Evolutionary conservation across 202 grass and related monocot species (phyloP), one percentile per base, ranked within the genome.

Genomic region (Setaria viridis): DNA sequence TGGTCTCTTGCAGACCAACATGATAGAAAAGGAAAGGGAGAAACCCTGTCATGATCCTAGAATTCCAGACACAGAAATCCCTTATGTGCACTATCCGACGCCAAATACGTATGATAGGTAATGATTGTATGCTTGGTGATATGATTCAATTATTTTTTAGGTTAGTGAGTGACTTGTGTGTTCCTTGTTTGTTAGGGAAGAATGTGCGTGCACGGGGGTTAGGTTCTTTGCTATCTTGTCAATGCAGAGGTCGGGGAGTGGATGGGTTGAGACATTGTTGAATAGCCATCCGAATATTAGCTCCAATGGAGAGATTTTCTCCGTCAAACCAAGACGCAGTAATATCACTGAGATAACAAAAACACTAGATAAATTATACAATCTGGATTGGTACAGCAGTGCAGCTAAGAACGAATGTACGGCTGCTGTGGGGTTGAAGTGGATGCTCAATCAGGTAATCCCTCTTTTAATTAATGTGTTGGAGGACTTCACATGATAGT

Each of bases 391-490:
- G 97, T 87, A 93, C 34, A 97, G 90, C 71, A 97, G 97, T 86
- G 90, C 97, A 79, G 87, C 94, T 80, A 97, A 97, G 82, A 99
- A 99, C 79, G 97, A 99, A 81, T 99, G 97, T 72, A 97, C 94
- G 0, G 86, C 88, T 55, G 97, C 94, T 51, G 73, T 96, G 78
- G 97, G 97, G 41, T 71, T 99, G 75, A 99, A 97, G 76, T 99
- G 97, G 97, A 99, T 97, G 97, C 90, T 99, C 76, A 99, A 97
- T 94, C 97, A 99, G 94, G 97, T 99, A 93, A 82, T 48, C 53
- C 17, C 42, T 73, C 1, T 89, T 71, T 72, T 86, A 29, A 53
- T 58, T 62, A n/a, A 12, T 42, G 15, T 15, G 17, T 58, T 7
- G 0, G 25, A 80, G 50, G 50, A 7, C 43, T 62, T 43, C 9